Base-by-base conservation (phyloP, 2,329 filamentous ascomycete species). In the Clonostachys sp. region DNA sequence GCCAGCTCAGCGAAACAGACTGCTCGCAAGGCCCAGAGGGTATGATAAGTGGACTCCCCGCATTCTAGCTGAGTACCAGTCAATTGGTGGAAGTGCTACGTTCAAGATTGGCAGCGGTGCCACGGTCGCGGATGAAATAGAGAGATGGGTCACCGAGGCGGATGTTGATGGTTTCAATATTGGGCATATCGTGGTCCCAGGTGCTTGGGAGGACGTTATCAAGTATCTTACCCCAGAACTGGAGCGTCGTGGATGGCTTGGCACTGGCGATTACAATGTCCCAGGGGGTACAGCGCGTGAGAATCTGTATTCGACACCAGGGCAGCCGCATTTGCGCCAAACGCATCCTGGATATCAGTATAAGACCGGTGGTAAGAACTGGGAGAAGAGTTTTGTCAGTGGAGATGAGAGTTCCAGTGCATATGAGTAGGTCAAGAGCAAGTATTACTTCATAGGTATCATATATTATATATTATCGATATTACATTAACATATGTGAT, bases 141-240 rank as follows among this genome's bases (percentile, higher is more conserved):
- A 66, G 50, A 51, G 58, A 16, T 67, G 64, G 64, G 50, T 67
- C 6, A 50, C 49, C 1, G 81, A 84, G 56, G 81, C 77, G 0
- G 83, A 83, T 53, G 73, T 86, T 2, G 83, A 86, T 57, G 83
- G 82, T 0, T 85, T 62, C 34, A 62, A 62, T 16, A 41, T 63
- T 16, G 47, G 49, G 2, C 52, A 55, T 30, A 36, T 36, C 10
- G 33, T 45, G 5, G 35, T 20, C 8, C 44, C 44, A 7, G 44
- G 44, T 3, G 52, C 49, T 3, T 57, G 57, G 20, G 57, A 55
- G 39, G 57, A 59, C 12, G 51, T 59, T 5, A 53, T 57, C 5
- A 51, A 57, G 16, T 50, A 57, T 14, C 43, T 59, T 9, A 46
- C 58, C 5, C 57, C 57, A 12, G 57, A 57, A 30, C 48, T 59